Evolutionary conservation across 83 land plant genomes (phyloP), one percentile per base, ranked within the genome.

Genomic region (Thuja plicata): DNA sequence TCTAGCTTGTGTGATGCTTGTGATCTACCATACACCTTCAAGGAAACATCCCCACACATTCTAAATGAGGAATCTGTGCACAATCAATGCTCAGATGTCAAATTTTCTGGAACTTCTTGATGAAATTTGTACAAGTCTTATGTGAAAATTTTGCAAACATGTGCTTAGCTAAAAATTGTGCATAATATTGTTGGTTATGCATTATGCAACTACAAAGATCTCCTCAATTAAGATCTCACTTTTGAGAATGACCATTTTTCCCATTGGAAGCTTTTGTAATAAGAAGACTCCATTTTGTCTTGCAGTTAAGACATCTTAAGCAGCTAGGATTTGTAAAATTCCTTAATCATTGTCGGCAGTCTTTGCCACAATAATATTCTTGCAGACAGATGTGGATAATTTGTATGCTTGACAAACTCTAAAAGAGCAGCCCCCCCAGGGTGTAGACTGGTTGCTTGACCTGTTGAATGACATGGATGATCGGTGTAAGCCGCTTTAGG

Each of bases 171-270:
- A 74, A 74, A 82, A 43, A 1, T 45, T 45, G 11, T 82, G 34
- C 52, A 45, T 24, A 0, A 81, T 24, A 24, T 27, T 62, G 21
- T 9, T 43, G 34, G 15, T 3, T 27, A 8, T 46, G 43, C 35
- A 81, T 40, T 35, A 87, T 70, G 27, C 15, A 62, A 38, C 80
- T 50, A 57, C 88, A 66, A 41, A 48, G n/a, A 41, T 45, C 21
- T 32, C 38, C 66, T 19, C 8, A 43, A 48, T 16, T 30, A 34
- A 16, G 38, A 46, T 48, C 60, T 40, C 86, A 55, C 87, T 76
- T 43, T 89, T 0, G 73, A 48, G 60, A 66, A 13, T 48, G 35
- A 89, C 73, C 79, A 43, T 86, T 89, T 13, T 15, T 89, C 85
- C 45, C 7, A 5, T n/a, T 45, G 10, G n/a, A 82, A 43, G 54